Evolutionary conservation across 768 basidiomycete genomes (phyloP), one percentile per base, ranked within the genome.

Genomic region (Suillus variegatus): DNA sequence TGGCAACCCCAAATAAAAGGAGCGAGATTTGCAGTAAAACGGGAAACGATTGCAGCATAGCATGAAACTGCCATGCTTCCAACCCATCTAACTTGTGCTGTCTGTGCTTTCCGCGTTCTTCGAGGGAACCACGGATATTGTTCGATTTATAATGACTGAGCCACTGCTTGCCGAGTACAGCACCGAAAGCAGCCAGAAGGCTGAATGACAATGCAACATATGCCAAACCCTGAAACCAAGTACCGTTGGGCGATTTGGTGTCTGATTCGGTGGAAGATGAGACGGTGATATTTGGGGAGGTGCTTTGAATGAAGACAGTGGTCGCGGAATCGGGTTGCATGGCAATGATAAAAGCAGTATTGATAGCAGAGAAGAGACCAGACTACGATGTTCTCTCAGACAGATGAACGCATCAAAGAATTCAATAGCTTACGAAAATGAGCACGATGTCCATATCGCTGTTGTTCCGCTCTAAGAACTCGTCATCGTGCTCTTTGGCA

Each of bases 121-220:
- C 60, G 28, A 61, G 46, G 14, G 68, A 66, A 6, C 68, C 68
- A 22, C 13, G 64, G 4, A 41, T 43, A 10, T 51, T 41, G 73
- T 67, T 46, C 18, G 46, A 64, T 43, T 62, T 41, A 57, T 62
- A 68, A 40, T 65, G 57, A 32, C 61, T 51, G 36, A 69, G 52
- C 68, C 68, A 69, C 38, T 69, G 68, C 36, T 65, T 69, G 55
- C 67, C 67, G 3, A 69, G 58, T 32, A 69, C 58, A 5, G 71
- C 71, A 0, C 71, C 72, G 40, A 73, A 62, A 20, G 71, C 71
- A 46, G 71, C 70, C 14, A 72, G 66, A n/a, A 72, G 58, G 55
- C 71, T 73, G 16, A 67, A 62, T 20, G 71, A 52, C 6, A 72
- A 44, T 47, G 70, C 68, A 6, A 70, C 65, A 35, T 72, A 72